Percentiles rank a stretch among this genome's conserved stretches.
These are phyloP conservation scores for Pichia sp. DNA, from an alignment of 1,139 yeast genomes.

Conservation along the genomic window DNA sequence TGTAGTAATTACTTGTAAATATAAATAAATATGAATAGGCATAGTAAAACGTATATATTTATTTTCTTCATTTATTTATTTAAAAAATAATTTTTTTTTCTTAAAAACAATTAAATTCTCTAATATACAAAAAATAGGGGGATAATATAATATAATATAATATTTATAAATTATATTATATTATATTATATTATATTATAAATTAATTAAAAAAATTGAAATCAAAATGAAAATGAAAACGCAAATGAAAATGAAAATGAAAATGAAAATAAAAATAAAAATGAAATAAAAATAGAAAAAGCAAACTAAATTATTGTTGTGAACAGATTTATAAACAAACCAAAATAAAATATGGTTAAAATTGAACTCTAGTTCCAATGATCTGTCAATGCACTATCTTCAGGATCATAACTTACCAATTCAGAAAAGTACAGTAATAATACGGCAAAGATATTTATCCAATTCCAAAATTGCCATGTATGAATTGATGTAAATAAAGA, in stretches of 20 bases:
- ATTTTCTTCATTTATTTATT: no score
- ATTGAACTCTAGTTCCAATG: conserved; percentile 27
- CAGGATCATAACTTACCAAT: conserved; percentile 34
- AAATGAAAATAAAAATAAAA: no score
- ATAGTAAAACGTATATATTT: no score
- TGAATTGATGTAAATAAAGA: conserved; percentile 37
- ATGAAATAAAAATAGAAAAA: no score
- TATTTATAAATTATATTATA: neutral
- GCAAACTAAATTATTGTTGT: no score
- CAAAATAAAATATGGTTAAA: no score
- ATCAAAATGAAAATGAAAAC: conserved; percentile 69
- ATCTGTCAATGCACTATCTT: conserved; percentile 29
- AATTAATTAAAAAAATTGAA: conserved; percentile 22
- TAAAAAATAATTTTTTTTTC: neutral
- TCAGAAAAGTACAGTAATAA: conserved; percentile 76
- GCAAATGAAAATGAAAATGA: no score
- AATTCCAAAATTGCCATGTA: conserved; percentile 94
- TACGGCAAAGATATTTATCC: conserved; percentile 85
- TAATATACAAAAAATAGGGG: no score
- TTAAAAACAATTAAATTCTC: no score
- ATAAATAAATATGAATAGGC: neutral
- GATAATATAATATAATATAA: no score
- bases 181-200: neutral
- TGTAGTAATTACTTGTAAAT: neutral
- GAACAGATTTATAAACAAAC: no score